Conservation (phyloP, 2,329 filamentous ascomycete genomes). For the Sporothrix variecibatus region DNA sequence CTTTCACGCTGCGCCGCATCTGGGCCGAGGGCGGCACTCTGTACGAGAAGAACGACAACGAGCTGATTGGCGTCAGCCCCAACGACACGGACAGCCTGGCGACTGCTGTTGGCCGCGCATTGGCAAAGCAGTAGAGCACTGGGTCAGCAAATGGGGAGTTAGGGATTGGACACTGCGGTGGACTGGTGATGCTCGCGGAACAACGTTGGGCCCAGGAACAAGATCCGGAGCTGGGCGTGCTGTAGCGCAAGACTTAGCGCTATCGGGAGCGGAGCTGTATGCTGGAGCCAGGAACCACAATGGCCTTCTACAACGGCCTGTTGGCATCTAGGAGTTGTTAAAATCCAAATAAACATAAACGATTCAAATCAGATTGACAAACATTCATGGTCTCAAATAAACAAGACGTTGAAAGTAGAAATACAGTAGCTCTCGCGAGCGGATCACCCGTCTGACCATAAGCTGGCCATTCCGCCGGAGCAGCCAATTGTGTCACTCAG, state of each 20-base stretch:
- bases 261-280: background rate
- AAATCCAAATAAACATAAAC: background rate
- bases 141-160: background rate
- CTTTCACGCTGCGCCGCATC: constrained; percentile 65
- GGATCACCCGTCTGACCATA: background rate
- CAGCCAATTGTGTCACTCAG: too few relatives aligned
- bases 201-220: background rate
- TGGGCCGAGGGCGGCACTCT: constrained; percentile 73
- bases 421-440: background rate
- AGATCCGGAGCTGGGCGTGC: background rate
- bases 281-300: background rate
- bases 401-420: background rate
- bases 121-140: background rate
- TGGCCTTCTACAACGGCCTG: too few relatives aligned
- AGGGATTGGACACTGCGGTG: background rate
- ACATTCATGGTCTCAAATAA: background rate
- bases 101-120: constrained; percentile 34
- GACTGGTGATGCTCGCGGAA: background rate
- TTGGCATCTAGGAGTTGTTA: too few relatives aligned
- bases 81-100: constrained; percentile 56
- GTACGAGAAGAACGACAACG: constrained; percentile 69
- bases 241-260: background rate
- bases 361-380: background rate
- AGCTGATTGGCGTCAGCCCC: constrained; percentile 51
- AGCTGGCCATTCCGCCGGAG: background rate